Evolutionary conservation across 1,284 basidiomycete genomes (phyloP).

Genomic region (Malassezia restricta): DNA sequence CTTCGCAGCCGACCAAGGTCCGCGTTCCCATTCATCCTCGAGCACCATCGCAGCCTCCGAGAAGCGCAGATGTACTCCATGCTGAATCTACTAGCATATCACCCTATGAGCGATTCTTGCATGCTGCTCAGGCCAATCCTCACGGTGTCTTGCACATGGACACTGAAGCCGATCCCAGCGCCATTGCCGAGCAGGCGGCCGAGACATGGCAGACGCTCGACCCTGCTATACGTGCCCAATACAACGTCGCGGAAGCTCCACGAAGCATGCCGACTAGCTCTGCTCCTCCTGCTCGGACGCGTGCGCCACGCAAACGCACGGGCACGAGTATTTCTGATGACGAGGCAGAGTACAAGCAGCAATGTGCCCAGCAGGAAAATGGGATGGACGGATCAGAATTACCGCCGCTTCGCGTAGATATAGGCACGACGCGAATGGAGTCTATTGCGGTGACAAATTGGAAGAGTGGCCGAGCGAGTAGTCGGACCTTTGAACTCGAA

Average conservation of each 20-base stretch:
- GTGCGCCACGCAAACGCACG: neutral
- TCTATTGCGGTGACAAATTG: slow-evolving; percentile 22
- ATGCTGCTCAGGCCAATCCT: slow-evolving; percentile 8
- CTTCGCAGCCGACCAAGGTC: neutral
- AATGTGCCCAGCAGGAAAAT: slow-evolving; percentile 5
- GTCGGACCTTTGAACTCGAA: slow-evolving; percentile 35
- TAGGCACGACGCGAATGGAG: slow-evolving; percentile 14
- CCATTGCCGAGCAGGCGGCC: neutral
- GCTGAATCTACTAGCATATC: neutral
- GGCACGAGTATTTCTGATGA: slow-evolving; percentile 10
- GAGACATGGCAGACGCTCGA: slow-evolving; percentile 4
- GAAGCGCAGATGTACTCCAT: no score
- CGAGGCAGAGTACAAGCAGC: slow-evolving; percentile 16
- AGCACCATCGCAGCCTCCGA: neutral
- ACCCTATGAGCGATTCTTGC: slow-evolving; percentile 3
- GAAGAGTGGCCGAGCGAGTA: slow-evolving; percentile 31
- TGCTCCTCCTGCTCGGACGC: neutral
- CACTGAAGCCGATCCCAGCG: neutral
- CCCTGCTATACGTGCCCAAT: neutral
- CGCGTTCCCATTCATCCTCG: neutral
- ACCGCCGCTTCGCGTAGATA: slow-evolving; percentile 12
- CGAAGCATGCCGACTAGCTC: neutral
- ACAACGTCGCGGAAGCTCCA: neutral
- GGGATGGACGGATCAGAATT: neutral
- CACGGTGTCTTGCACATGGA: neutral